Evolutionary conservation across 257 asterid species (phyloP).

Genomic region (Solanum commersonii): DNA sequence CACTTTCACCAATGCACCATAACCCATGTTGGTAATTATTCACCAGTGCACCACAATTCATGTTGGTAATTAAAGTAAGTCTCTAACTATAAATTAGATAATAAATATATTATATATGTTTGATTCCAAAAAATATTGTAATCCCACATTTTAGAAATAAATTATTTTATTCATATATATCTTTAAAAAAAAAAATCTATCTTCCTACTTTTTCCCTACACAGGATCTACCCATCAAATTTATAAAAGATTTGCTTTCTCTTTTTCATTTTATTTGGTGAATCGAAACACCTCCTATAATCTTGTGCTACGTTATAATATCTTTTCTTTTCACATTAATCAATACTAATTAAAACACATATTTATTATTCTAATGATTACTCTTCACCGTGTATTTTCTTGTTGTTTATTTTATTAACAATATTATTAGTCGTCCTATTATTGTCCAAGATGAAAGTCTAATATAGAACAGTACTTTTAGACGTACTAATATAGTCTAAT

Average conservation of each 20-base stretch:
- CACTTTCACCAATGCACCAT: rapidly evolving
- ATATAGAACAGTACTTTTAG: not conserved
- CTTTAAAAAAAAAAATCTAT: not conserved
- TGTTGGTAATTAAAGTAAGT: not conserved
- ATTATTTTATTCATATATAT: not conserved
- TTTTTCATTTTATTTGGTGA: not conserved
- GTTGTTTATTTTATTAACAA: not conserved
- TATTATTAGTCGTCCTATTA: not conserved
- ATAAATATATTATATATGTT: not conserved
- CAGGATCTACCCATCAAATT: not conserved
- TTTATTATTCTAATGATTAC: not conserved
- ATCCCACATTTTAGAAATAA: not conserved
- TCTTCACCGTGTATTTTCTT: not conserved
- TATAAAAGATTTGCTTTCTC: not conserved
- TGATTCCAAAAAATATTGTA: not conserved
- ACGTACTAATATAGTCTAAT: no score
- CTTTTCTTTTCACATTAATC: not conserved
- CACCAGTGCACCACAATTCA: no score
- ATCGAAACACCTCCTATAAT: not conserved
- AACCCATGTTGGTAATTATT: no score
- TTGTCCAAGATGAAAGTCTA: not conserved
- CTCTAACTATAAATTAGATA: not conserved
- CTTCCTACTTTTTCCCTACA: not conserved
- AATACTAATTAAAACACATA: not conserved
- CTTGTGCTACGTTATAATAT: not conserved